Percentiles rank a stretch among this genome's conserved stretches.
phyloP scores from a whole-genome alignment of 306 rosid genomes.

The Acacia confusa region DNA sequence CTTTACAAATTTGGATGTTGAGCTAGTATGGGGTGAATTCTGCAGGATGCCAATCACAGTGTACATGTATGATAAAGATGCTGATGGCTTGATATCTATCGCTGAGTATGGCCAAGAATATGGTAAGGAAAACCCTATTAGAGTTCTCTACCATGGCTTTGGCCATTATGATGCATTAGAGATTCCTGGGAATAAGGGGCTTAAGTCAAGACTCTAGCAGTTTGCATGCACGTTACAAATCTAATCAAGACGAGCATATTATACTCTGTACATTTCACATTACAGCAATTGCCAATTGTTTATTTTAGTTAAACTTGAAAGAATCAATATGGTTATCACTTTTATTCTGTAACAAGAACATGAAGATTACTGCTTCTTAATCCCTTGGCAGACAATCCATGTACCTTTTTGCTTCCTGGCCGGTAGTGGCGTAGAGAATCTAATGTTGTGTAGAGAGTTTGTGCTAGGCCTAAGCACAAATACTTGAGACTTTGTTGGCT shows the following conservation, averaged over 20 bases:
- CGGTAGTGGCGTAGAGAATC: background rate
- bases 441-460: background rate
- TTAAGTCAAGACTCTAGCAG: slow-evolving; percentile 52
- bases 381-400: background rate
- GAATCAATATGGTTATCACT: background rate
- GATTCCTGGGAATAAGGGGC: slow-evolving; percentile 52
- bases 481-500: background rate
- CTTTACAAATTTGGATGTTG: slow-evolving; percentile 21
- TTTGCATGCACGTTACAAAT: slow-evolving; percentile 16
- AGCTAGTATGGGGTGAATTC: slow-evolving; percentile 13
- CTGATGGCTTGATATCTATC: slow-evolving; percentile 83
- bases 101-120: slow-evolving; percentile 96
- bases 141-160: slow-evolving; percentile 87
- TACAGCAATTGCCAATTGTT: background rate
- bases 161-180: slow-evolving; percentile 91
- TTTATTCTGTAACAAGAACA: background rate
- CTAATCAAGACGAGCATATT: slow-evolving; percentile 7
- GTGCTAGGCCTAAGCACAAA: background rate
- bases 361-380: background rate
- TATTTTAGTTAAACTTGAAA: background rate
- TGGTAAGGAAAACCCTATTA: slow-evolving; percentile 71
- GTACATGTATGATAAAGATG: slow-evolving; percentile 80
- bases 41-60: slow-evolving; percentile 95
- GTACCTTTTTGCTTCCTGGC: background rate
- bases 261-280: slow-evolving; percentile 3